phyloP scores from a whole-genome alignment of 1,139 yeast species.

The Hyphopichia khmerensis region DNA sequence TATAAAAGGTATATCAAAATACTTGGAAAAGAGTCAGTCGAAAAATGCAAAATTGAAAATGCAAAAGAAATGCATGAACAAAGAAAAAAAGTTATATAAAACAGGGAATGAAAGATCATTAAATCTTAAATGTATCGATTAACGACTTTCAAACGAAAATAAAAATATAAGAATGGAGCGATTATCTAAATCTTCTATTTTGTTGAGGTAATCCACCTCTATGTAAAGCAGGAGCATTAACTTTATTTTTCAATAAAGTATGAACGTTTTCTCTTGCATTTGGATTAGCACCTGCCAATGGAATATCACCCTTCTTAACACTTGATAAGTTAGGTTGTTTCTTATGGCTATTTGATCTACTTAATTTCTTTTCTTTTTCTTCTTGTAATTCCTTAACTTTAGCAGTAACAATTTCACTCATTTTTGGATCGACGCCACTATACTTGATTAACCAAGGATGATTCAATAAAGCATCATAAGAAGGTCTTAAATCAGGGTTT shows the following conservation, averaged over 20 bases:
- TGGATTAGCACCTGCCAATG: constrained; percentile 8
- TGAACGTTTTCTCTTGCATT: constrained; percentile 32
- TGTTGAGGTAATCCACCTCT: constrained; percentile 32
- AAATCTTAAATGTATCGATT: background rate
- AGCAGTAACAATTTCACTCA: constrained; percentile 38
- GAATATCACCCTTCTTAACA: background rate
- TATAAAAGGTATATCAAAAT: too few relatives aligned
- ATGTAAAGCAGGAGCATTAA: constrained; percentile 44
- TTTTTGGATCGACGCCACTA: constrained; percentile 41
- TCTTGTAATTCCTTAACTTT: constrained; percentile 32
- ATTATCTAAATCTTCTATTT: constrained; percentile 4
- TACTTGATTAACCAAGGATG: constrained; percentile 79
- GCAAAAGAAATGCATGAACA: background rate
- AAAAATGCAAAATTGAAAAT: background rate
- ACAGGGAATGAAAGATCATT: background rate
- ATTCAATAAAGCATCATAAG: constrained; percentile 66
- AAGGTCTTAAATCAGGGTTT: constrained; percentile 80
- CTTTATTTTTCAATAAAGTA: constrained; percentile 36
- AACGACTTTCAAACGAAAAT: background rate
- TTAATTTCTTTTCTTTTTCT: constrained; percentile 13
- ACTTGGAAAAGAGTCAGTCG: too few relatives aligned
- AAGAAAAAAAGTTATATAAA: background rate
- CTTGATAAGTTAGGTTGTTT: constrained; percentile 7
- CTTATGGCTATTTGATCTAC: constrained; percentile 13
- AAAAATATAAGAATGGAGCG: background rate